Base-by-base conservation (phyloP, 805 yeast genomes). In the Jamesozyma hellenica region DNA sequence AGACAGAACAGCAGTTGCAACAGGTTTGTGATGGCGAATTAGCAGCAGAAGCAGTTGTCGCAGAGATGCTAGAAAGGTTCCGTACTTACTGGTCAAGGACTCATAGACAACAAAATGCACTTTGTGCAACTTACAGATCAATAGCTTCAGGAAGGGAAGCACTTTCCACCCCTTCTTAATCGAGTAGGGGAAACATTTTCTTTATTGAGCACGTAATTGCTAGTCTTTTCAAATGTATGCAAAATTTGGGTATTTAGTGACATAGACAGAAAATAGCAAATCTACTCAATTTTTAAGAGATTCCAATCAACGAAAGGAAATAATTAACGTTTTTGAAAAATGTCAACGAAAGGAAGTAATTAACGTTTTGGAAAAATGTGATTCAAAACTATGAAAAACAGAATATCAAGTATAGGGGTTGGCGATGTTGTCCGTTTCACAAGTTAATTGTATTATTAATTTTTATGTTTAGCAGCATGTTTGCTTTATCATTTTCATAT, bases 21-120 rank as follows among this genome's bases (percentile, higher is more conserved):
- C 68, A 70, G 29, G 83, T 92, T 3, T 82, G 88, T 39, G 69
- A 71, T 1, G 96, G 96, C 0, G 47, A 51, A 4, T 62, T 67
- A 27, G 56, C 72, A 1, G 76, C 73, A 49, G 64, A 64, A 3
- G 68, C 65, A 11, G 92, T 86, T 1, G 52, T 79, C 2, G 53
- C 58, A 3, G 77, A 75, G 47, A 72, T 79, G 34, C 55, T 81
- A 9, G 58, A 59, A 25, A 63, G 75, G 53, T 86, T 82, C 54
- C 64, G 71, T 41, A 78, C 72, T 33, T 88, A 60, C 32, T 57
- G 46, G 38, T 46, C 45, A 10, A 49, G 48, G 35, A 60, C 65
- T 21, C 23, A 21, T 21, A 21, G 23, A 8, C 23, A 21, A 8
- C 23, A 21, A 21, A 21, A 21, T 21, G 23, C 23, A 21, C 23